Evolutionary conservation across 345 rosid genomes (phyloP), one percentile per base, ranked within the genome.

Genomic region (Limnanthes douglasii): DNA sequence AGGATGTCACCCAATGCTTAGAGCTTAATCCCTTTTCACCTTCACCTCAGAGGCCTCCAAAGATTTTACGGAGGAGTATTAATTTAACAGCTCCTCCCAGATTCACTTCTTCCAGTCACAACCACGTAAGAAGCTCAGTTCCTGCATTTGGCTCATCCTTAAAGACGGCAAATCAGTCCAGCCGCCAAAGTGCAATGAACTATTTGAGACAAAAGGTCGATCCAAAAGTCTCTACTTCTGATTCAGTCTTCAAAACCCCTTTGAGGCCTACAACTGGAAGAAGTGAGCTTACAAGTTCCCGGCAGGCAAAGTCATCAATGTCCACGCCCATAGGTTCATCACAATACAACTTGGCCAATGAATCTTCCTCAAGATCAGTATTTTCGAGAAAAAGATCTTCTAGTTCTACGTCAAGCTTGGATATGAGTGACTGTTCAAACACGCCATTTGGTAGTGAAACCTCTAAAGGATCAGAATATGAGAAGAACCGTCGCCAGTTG

Each of bases 71-170:
- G n/a, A n/a, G n/a, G n/a, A n/a, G n/a, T n/a, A 51, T 12, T 33
- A 25, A 25, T 11, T 30, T 46, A n/a, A 18, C 23, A 26, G 41
- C 35, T 54, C 48, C 46, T 17, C 15, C 10, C 37, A 54, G 22
- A 34, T 54, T 51, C 18, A 54, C 54, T 12, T 37, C 62, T 18
- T 19, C 24, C n/a, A 34, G 56, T 43, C 18, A 56, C 43, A 64
- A 22, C 10, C 42, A 33, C 25, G 34, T 25, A 14, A 52, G 34
- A 39, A 14, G 30, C 31, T 32, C 59, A 41, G 58, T 45, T 35
- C 29, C 32, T 41, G 44, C 54, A 15, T 37, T 34, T 4, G 37
- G 27, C 44, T 33, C 41, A 6, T 34, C 17, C 15, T 12, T 31
- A 37, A 17, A 19, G n/a, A n/a, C n/a, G 3, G 13, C 14, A 8